These are phyloP conservation scores for Aspergillus spinulosporus DNA, from an alignment of 2,329 filamentous ascomycete species.

Conservation along the genomic window DNA sequence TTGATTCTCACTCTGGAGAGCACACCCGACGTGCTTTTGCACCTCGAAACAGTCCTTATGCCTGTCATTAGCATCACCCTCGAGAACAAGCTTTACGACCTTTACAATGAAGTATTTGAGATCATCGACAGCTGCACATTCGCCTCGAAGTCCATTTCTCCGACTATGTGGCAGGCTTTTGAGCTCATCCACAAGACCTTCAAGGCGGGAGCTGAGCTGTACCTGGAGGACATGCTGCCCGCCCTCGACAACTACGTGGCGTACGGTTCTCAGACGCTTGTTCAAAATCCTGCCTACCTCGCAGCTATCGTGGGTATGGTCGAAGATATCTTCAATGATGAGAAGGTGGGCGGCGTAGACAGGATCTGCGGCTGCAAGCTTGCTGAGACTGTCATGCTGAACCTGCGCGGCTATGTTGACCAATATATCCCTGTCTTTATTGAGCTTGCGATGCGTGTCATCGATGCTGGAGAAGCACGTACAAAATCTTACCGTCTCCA, in stretches of 20 bases:
- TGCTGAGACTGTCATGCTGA: slow-evolving; percentile 95
- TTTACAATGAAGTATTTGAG: slow-evolving; percentile 98
- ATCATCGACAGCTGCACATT: slow-evolving; percentile 99
- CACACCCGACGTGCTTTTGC: slow-evolving; percentile 89
- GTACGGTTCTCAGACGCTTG: slow-evolving; percentile 77
- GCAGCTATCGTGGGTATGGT: slow-evolving; percentile 92
- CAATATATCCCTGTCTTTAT: slow-evolving; percentile 87
- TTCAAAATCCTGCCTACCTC: slow-evolving; percentile 82
- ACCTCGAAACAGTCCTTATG: slow-evolving; percentile 95
- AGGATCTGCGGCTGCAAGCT: slow-evolving; percentile 97
- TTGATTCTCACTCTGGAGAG: slow-evolving; percentile 95
- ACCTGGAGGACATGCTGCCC: slow-evolving; percentile 97
- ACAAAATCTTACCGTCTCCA: slow-evolving; percentile 94
- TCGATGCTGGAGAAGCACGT: slow-evolving; percentile 72
- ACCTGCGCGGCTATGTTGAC: slow-evolving; percentile 83
- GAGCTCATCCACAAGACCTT: slow-evolving; percentile 96
- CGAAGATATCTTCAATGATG: slow-evolving; percentile 87
- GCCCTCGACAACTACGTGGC: slow-evolving; percentile 97
- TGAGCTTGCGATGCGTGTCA: slow-evolving; percentile 79
- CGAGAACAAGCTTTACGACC: slow-evolving; percentile 95
- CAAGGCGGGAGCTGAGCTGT: slow-evolving; percentile 94
- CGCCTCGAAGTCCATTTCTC: slow-evolving; percentile 90
- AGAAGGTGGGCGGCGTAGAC: slow-evolving; percentile 90
- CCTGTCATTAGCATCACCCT: slow-evolving; percentile 94
- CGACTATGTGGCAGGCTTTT: slow-evolving; percentile 98